phyloP scores from a whole-genome alignment of 2,329 filamentous ascomycete genomes.

The Bipolaris cookei region DNA sequence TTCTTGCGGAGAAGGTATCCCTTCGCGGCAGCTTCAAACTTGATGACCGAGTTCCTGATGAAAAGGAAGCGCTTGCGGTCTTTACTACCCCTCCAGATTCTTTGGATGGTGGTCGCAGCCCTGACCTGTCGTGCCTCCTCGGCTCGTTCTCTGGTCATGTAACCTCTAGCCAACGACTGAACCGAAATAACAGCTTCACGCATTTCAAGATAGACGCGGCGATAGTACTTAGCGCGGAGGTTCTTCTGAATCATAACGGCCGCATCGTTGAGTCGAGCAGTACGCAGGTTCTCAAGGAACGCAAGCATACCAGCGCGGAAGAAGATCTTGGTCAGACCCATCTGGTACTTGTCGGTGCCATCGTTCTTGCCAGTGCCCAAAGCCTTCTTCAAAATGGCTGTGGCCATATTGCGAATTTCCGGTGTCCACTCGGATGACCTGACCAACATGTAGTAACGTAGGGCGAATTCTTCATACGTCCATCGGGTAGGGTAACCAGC shows the following conservation, averaged over 20 bases:
- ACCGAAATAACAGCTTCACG: constrained; percentile 79
- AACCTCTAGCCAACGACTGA: constrained; percentile 79
- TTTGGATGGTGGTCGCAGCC: constrained; percentile 92
- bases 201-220: constrained; percentile 86
- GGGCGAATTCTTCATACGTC: constrained; percentile 98
- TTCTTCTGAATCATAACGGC: constrained; percentile 99
- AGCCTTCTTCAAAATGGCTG: constrained; percentile 87
- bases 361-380: constrained; percentile 69
- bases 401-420: constrained; percentile 92
- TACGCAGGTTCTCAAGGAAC: constrained; percentile 93
- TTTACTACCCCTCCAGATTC: constrained; percentile 92
- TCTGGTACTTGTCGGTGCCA: constrained; percentile 91
- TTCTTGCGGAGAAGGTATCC: constrained; percentile 88
- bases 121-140: constrained; percentile 82
- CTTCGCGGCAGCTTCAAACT: constrained; percentile 89
- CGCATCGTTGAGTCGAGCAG: constrained; percentile 86
- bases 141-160: constrained; percentile 76
- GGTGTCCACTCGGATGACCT: constrained; percentile 89
- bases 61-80: constrained; percentile 79
- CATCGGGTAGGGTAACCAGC: constrained; percentile 96
- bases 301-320: constrained; percentile 99
- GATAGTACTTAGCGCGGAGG: constrained; percentile 91
- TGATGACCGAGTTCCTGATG: constrained; percentile 82
- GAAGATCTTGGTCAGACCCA: constrained; percentile 98
- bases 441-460: constrained; percentile 98